These are phyloP conservation scores for Phytopythium delawarense DNA, from an alignment of 352 stramenopile genomes.

Conservation along the genomic window DNA sequence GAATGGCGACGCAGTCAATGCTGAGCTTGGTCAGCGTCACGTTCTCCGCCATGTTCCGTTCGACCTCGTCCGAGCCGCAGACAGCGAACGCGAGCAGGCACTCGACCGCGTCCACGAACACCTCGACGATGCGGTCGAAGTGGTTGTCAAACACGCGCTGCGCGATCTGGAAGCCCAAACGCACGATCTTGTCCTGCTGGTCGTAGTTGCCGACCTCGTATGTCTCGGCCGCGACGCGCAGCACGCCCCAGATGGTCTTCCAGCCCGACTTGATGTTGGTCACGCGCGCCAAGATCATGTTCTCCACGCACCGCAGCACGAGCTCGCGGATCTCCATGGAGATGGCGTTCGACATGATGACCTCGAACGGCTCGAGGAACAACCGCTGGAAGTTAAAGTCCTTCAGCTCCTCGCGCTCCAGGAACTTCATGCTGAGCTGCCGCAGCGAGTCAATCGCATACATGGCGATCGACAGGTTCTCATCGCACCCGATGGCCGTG, in stretches of 20 bases:
- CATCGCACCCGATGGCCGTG: constrained; percentile 94
- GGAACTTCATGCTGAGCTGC: constrained; percentile 99
- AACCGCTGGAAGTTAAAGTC: constrained; percentile 99
- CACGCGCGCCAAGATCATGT: constrained; percentile 88
- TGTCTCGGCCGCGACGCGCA: constrained; percentile 84
- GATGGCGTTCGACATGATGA: constrained; percentile 88
- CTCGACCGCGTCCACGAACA: constrained; percentile 79
- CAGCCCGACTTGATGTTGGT: constrained; percentile 90
- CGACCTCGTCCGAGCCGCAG: constrained; percentile 63
- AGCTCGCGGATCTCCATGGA: constrained; percentile 88
- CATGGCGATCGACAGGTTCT: constrained; percentile 96
- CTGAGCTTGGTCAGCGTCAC: constrained; percentile 61
- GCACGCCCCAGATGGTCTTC: constrained; percentile 93
- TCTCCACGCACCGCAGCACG: constrained; percentile 89
- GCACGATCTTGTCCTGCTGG: constrained; percentile 73
- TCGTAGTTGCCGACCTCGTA: constrained; percentile 52
- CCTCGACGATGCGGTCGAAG: constrained; percentile 68
- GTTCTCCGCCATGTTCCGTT: constrained; percentile 44
- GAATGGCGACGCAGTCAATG: constrained; percentile 58
- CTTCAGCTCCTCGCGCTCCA: constrained; percentile 97
- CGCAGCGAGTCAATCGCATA: constrained; percentile 99
- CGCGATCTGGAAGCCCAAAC: constrained; percentile 84
- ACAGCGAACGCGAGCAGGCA: constrained; percentile 77
- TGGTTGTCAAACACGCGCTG: constrained; percentile 81
- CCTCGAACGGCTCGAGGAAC: constrained; percentile 97